A percentile compares a stretch with the other conserved stretches of the same genome.
Evolutionary conservation across 768 basidiomycete genomes (phyloP).

Genomic region (Daedaleopsis sinensis): DNA sequence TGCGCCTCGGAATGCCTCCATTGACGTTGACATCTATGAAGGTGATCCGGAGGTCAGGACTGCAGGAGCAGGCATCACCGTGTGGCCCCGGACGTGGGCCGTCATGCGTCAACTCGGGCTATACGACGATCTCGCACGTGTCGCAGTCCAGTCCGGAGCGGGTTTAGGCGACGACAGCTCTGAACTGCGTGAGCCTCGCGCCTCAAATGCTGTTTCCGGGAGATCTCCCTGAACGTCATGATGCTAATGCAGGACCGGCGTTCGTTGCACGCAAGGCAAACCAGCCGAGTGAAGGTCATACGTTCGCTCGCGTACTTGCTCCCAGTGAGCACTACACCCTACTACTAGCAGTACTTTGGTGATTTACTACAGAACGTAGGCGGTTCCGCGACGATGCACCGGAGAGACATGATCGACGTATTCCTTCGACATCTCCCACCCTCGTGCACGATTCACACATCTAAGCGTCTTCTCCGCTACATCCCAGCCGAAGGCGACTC

Average conservation of each 20-base stretch:
- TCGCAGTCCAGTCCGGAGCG: slow-evolving; percentile 13
- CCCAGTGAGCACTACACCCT: slow-evolving; percentile 19
- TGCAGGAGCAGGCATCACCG: slow-evolving; percentile 43
- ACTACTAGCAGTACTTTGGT: not conserved
- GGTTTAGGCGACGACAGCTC: not conserved
- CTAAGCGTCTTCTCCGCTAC: slow-evolving; percentile 24
- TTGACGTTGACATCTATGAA: slow-evolving; percentile 43
- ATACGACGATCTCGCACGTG: slow-evolving; percentile 12
- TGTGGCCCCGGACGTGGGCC: slow-evolving; percentile 49
- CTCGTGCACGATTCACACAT: slow-evolving; percentile 16
- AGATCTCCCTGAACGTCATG: too few species aligned
- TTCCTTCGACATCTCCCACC: slow-evolving; percentile 22
- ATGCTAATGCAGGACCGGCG: slow-evolving; percentile 18
- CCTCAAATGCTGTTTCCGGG: too few species aligned
- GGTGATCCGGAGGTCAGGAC: slow-evolving; percentile 41
- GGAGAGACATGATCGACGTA: slow-evolving; percentile 27
- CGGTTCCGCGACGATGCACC: slow-evolving; percentile 27
- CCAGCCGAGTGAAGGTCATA: slow-evolving; percentile 15
- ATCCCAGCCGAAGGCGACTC: not conserved
- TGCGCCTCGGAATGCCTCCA: slow-evolving; percentile 33
- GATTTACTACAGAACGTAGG: slow-evolving; percentile 7
- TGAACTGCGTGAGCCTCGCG: not conserved
- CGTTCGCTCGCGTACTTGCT: slow-evolving; percentile 18
- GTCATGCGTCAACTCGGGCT: slow-evolving; percentile 47
- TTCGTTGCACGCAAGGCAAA: slow-evolving; percentile 26